phyloP scores from a whole-genome alignment of 2,329 filamentous ascomycete genomes.

The Cryphonectria parasitica region DNA sequence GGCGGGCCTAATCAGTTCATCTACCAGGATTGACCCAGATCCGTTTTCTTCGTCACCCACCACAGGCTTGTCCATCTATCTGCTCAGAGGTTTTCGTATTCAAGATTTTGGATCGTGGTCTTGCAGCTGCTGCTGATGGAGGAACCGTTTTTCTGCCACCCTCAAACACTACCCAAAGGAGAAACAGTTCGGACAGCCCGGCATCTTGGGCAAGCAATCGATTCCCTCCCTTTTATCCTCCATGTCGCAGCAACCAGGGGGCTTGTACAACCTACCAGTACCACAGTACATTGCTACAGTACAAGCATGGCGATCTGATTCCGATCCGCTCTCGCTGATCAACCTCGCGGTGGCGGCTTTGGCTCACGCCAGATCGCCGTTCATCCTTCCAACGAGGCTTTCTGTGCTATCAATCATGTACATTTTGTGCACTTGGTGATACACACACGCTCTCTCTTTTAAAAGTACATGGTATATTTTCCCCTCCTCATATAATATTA shows the following conservation, averaged over 20 bases:
- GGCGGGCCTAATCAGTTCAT: not conserved
- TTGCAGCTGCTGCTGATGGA: not conserved
- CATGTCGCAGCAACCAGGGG: not conserved
- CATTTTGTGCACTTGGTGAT: too few species aligned
- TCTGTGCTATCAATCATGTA: slow-evolving; percentile 12
- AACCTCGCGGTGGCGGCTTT: not conserved
- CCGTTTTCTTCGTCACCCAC: not conserved
- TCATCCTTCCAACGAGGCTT: not conserved
- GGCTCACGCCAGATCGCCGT: not conserved
- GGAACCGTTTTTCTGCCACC: not conserved
- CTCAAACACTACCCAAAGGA: not conserved
- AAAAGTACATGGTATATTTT: not conserved
- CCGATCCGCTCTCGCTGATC: not conserved
- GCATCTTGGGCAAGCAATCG: not conserved
- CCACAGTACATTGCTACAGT: not conserved
- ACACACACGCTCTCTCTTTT: too few species aligned
- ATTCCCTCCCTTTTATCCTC: not conserved
- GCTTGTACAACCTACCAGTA: not conserved
- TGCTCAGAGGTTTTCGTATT: not conserved
- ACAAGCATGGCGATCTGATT: not conserved
- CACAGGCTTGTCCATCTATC: not conserved
- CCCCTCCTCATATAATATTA: not conserved
- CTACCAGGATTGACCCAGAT: not conserved
- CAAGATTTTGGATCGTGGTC: not conserved
- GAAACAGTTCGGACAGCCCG: not conserved